A percentile compares a stretch with the other conserved stretches of the same genome.
Evolutionary conservation across 306 rosid species (phyloP).

Genomic region (Cercis canadensis): DNA sequence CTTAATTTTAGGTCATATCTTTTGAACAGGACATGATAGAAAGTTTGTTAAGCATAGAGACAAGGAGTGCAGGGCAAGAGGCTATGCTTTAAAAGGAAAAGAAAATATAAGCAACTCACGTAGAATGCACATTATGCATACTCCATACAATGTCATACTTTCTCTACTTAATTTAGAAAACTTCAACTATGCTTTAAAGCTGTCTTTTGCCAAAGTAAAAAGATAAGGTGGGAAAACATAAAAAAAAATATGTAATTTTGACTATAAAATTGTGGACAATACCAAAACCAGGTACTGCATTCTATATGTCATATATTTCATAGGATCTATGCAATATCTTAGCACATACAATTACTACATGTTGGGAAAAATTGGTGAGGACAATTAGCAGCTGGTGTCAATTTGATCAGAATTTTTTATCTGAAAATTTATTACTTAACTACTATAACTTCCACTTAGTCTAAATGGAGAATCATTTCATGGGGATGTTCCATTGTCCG

Average conservation of each 20-base stretch:
- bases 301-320: no score
- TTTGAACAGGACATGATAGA: constrained; percentile 3
- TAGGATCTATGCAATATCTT: no score
- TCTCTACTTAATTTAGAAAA: not conserved
- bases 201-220: not conserved
- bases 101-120: no score
- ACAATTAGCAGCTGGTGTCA: not conserved
- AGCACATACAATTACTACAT: no score
- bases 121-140: not conserved
- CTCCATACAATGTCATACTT: not conserved
- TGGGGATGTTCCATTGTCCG: not conserved
- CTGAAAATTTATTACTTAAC: no score
- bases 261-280: no score
- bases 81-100: not conserved
- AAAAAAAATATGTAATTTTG: not conserved
- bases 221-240: not conserved
- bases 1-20: not conserved
- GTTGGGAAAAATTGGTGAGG: no score
- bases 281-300: no score
- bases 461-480: no score
- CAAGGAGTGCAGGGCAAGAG: constrained; percentile 11
- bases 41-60: not conserved
- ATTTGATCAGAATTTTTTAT: no score
- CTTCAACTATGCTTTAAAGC: not conserved
- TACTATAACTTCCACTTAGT: no score